Conservation (phyloP, 345 rosid genomes). For the Odontarrhena argentea region DNA sequence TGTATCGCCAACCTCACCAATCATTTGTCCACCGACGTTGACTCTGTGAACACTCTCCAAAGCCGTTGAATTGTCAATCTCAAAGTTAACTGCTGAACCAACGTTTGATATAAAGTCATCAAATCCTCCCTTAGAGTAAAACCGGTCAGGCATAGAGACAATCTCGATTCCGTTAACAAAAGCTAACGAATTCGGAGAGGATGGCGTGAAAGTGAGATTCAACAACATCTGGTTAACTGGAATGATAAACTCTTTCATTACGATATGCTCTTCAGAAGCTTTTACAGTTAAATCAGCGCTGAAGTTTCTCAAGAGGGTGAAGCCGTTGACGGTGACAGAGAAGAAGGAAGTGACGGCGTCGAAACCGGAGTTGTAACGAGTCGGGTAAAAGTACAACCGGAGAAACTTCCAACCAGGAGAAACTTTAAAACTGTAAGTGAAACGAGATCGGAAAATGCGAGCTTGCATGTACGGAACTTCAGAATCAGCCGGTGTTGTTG, state of each 20-base stretch:
- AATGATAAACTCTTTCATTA: conserved; percentile 36
- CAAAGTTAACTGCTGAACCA: rapidly evolving
- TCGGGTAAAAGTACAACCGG: conserved; percentile 41
- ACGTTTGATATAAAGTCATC: not conserved
- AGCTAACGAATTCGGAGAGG: conserved; percentile 19
- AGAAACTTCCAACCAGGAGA: conserved; percentile 38
- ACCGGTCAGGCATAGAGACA: conserved; percentile 39
- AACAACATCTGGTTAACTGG: conserved; percentile 17
- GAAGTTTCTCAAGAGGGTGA: conserved; percentile 44
- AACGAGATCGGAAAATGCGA: conserved; percentile 34
- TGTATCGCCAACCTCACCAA: not conserved
- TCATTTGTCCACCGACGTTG: conserved; percentile 21
- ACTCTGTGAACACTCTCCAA: conserved; percentile 42
- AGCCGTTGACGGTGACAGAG: conserved; percentile 32
- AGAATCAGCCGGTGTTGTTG: not conserved
- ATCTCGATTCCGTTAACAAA: conserved; percentile 48
- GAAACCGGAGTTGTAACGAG: conserved; percentile 4
- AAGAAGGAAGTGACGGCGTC: conserved; percentile 15
- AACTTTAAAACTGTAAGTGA: conserved; percentile 28
- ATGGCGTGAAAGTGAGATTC: conserved; percentile 46
- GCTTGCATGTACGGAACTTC: conserved; percentile 40
- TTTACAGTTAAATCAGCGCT: conserved; percentile 33
- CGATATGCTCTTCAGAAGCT: not conserved
- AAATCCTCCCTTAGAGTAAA: conserved; percentile 34
- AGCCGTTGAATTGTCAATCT: not conserved